Evolutionary conservation across 768 basidiomycete genomes (phyloP).

Genomic region (Leccinum longicurvipes): DNA sequence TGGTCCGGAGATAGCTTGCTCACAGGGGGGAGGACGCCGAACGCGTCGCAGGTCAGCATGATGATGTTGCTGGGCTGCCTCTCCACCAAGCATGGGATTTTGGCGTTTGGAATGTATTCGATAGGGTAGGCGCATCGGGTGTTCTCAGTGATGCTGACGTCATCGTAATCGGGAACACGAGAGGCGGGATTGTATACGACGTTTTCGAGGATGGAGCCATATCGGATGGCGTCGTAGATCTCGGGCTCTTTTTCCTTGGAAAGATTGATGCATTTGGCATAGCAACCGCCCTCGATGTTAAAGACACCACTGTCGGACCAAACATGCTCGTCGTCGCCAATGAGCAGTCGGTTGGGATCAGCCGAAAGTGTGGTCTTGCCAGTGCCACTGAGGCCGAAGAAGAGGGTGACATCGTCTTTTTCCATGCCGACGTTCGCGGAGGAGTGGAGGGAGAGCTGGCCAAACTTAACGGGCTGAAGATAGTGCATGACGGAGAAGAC

Average conservation of each 20-base stretch:
- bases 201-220: constrained; percentile 97
- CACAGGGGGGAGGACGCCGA: constrained; percentile 96
- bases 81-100: constrained; percentile 86
- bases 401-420: constrained; percentile 90
- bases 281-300: constrained; percentile 99
- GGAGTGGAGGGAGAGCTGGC: constrained; percentile 95
- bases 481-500: constrained; percentile 99
- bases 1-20: constrained; percentile 90
- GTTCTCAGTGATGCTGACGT: constrained; percentile 96
- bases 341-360: constrained; percentile 89
- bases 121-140: constrained; percentile 99
- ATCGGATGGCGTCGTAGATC: constrained; percentile 92
- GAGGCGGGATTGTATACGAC: constrained; percentile 90
- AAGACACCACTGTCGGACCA: constrained; percentile 99
- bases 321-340: constrained; percentile 99
- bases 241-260: constrained; percentile 97
- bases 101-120: constrained; percentile 93
- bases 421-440: constrained; percentile 94
- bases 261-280: constrained; percentile 97
- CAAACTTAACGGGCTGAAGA: constrained; percentile 97
- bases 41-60: constrained; percentile 97
- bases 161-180: constrained; percentile 91
- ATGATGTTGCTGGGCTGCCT: constrained; percentile 92
- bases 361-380: constrained; percentile 99
- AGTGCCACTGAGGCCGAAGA: constrained; percentile 98